A percentile compares a stretch with the other conserved stretches of the same genome.
Conservation (phyloP, 2,329 filamentous ascomycete genomes). For the Pseudogymnoascus verrucosus region DNA sequence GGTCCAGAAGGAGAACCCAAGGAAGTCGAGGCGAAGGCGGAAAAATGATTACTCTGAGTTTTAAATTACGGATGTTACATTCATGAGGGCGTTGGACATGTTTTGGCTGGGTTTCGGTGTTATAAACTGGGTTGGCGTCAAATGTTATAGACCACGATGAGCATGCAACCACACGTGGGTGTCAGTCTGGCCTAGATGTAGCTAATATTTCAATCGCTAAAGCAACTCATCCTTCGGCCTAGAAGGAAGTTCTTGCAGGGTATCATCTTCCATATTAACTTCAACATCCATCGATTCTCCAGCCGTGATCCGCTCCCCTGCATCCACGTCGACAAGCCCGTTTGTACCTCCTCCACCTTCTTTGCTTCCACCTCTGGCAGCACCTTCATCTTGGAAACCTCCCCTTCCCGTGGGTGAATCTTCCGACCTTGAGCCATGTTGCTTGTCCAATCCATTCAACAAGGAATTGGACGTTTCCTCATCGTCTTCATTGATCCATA, state of each 20-base stretch:
- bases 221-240: slow-evolving; percentile 6
- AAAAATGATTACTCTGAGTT: not conserved
- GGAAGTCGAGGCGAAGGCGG: slow-evolving; percentile 15
- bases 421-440: not conserved
- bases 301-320: not conserved
- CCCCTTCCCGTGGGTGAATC: not conserved
- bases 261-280: slow-evolving; percentile 1
- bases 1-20: slow-evolving; percentile 66
- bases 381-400: not conserved
- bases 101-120: not conserved
- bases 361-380: not conserved
- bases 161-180: not conserved
- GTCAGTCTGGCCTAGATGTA: not conserved
- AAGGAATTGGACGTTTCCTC: slow-evolving; percentile 13
- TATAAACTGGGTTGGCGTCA: not conserved
- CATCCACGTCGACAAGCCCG: not conserved
- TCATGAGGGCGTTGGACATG: slow-evolving; percentile 5
- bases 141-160: not conserved
- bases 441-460: not conserved
- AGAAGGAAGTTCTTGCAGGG: not conserved
- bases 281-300: not conserved
- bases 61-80: not conserved
- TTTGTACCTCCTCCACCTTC: not conserved
- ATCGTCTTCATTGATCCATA: slow-evolving; percentile 45
- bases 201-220: not conserved